These are phyloP conservation scores for Cymbomonas tetramitiformis DNA, from an alignment of 139 green algal species.

Conservation along the genomic window DNA sequence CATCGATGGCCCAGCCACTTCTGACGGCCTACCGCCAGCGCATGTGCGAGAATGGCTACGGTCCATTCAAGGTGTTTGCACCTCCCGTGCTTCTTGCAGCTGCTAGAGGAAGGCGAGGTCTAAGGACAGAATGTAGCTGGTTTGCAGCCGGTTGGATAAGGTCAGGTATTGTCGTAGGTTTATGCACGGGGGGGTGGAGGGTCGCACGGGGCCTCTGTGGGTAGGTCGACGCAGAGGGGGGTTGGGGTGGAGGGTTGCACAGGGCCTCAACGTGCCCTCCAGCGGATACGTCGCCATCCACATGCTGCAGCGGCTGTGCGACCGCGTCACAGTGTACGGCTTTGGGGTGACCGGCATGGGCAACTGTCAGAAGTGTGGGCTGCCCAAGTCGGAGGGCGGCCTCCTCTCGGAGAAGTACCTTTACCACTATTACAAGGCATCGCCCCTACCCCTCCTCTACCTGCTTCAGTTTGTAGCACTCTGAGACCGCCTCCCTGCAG, in stretches of 20 bases:
- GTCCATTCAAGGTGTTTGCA: slow-evolving; percentile 9
- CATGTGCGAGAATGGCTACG: slow-evolving; percentile 14
- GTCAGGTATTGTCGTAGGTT: not conserved
- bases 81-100: too few species aligned
- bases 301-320: slow-evolving; percentile 17
- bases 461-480: too few species aligned
- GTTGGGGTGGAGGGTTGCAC: too few species aligned
- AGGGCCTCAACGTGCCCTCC: slow-evolving; percentile 22
- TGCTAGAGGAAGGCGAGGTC: too few species aligned
- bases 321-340: slow-evolving; percentile 22
- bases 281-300: slow-evolving; percentile 16
- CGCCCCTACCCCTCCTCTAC: too few species aligned
- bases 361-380: not conserved
- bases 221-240: not conserved
- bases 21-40: slow-evolving; percentile 8
- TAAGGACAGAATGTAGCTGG: too few species aligned
- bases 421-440: slow-evolving; percentile 28
- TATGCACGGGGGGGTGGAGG: not conserved
- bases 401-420: slow-evolving; percentile 1
- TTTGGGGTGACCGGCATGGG: slow-evolving; percentile 19
- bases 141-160: not conserved
- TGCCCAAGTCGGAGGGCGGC: too few species aligned
- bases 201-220: not conserved
- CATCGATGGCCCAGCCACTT: slow-evolving; percentile 9
- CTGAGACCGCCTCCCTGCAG: too few species aligned